Evolutionary conservation across 2,329 filamentous ascomycete genomes (phyloP).

Genomic region (Nemania serpens): DNA sequence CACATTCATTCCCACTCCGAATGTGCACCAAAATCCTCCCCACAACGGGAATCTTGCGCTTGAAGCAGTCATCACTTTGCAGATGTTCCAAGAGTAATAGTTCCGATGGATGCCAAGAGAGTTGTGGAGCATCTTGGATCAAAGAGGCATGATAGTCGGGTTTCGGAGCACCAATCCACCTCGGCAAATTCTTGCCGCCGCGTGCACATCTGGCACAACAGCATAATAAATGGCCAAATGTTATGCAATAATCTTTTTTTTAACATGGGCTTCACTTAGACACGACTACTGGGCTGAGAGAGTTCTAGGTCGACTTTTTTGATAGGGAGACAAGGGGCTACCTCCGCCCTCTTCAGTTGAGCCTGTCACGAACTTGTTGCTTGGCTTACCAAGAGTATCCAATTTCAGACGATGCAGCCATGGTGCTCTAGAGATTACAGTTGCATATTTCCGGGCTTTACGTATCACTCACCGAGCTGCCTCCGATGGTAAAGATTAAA

Average conservation of each 20-base stretch:
- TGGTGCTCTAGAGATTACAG: too few relatives aligned
- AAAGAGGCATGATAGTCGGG: conserved; percentile 6
- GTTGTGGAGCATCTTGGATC: conserved; percentile 4
- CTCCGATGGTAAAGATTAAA: conserved; percentile 16
- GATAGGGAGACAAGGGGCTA: not conserved
- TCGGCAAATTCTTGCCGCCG: not conserved
- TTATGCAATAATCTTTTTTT: conserved; percentile 4
- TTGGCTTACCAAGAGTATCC: conserved; percentile 6
- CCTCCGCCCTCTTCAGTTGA: not conserved
- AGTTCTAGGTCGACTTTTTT: not conserved
- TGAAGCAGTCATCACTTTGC: conserved; percentile 6
- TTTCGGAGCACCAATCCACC: conserved; percentile 6
- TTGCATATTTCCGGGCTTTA: conserved; percentile 21
- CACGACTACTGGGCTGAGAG: not conserved
- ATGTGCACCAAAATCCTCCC: not conserved
- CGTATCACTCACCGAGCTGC: conserved; percentile 25
- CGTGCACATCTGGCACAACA: not conserved
- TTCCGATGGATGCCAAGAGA: not conserved
- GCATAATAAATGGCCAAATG: not conserved
- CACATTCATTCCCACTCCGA: not conserved
- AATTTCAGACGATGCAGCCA: conserved; percentile 6
- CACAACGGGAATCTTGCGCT: conserved; percentile 1
- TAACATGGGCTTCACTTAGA: not conserved
- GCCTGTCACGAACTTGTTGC: not conserved
- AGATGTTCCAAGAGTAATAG: conserved; percentile 1